Base-by-base conservation (phyloP, 1,284 basidiomycete species). In the Sporisorium graminicola region DNA sequence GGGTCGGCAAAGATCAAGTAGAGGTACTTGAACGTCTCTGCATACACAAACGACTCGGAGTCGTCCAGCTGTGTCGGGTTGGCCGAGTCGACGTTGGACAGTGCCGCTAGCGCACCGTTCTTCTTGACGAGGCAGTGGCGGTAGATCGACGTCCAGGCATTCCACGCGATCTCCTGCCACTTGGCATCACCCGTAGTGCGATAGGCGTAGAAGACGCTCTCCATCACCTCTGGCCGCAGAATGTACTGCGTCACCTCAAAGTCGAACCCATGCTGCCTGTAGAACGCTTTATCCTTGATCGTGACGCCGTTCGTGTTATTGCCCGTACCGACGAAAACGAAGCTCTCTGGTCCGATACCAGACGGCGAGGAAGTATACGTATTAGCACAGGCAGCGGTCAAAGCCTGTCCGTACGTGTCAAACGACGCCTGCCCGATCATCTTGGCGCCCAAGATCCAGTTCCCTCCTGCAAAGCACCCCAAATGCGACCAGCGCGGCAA, bases 111-210 rank as follows among this genome's bases (percentile, higher is more conserved):
- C 12, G 80, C 76, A 14, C 58, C 69, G 14, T 74, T 72, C 29
- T 95, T 86, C 59, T 88, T 88, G 13, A 63, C 64, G 13, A 72
- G 33, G 84, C 93, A 94, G 84, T 95, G 90, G 82, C 90, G 90
- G 80, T 94, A 90, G 78, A 97, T 95, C 2, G 94, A 90, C 82
- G 92, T 87, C 88, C 96, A 97, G 65, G 96, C 95, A 55, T 88
- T 83, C 94, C 95, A 97, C 16, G 93, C 94, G 79, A 91, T 89
- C 42, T 92, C 90, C 35, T 95, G 91, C 85, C 95, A 80, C 22
- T 54, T 61, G 16, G 52, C 10, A 60, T 84, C 82, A 20, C 81
- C 81, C 5, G 80, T 83, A 29, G 75, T 63, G 18, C 82, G 74
- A 40, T 75, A 84, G 9, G 74, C 74, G 53, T 77, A 77, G 46